Evolutionary conservation across 2,329 filamentous ascomycete genomes (phyloP).

Genomic region (Metarhizium rileyi): DNA sequence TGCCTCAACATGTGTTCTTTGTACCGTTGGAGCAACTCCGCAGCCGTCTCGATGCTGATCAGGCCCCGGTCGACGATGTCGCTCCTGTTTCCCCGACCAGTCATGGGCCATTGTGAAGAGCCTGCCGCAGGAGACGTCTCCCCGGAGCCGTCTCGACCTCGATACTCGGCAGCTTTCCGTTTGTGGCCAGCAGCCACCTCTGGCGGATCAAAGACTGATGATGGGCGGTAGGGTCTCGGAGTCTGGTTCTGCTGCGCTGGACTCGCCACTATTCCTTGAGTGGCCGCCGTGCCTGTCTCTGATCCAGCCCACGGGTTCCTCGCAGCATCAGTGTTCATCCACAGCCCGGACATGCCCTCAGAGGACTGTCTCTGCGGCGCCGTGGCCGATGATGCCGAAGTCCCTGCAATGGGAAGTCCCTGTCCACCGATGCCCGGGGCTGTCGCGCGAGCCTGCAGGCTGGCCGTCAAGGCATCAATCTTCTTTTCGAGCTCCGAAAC

Average conservation of each 20-base stretch:
- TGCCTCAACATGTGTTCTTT: constrained; percentile 49
- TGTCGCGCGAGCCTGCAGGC: constrained; percentile 49
- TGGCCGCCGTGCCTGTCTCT: background rate
- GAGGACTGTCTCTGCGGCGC: background rate
- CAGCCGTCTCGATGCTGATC: constrained; percentile 44
- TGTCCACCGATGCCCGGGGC: background rate
- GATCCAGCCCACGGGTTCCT: background rate
- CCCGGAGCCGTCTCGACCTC: constrained; percentile 10
- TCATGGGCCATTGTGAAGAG: background rate
- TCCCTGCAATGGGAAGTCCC: background rate
- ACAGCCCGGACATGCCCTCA: background rate
- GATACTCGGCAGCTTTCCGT: constrained; percentile 19
- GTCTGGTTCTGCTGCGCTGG: background rate
- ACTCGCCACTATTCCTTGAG: background rate
- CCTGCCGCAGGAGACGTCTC: constrained; percentile 1
- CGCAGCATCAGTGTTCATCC: background rate
- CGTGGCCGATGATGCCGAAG: background rate
- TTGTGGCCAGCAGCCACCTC: constrained; percentile 17
- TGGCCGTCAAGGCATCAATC: constrained; percentile 80
- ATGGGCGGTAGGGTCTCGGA: background rate
- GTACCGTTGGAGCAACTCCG: constrained; percentile 48
- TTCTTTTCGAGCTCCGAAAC: constrained; percentile 89
- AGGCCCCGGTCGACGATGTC: constrained; percentile 52
- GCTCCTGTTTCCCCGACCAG: constrained; percentile 8
- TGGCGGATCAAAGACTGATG: constrained; percentile 1